Conservation (phyloP, 1,139 yeast species). For the Arxiozyma telluris region DNA sequence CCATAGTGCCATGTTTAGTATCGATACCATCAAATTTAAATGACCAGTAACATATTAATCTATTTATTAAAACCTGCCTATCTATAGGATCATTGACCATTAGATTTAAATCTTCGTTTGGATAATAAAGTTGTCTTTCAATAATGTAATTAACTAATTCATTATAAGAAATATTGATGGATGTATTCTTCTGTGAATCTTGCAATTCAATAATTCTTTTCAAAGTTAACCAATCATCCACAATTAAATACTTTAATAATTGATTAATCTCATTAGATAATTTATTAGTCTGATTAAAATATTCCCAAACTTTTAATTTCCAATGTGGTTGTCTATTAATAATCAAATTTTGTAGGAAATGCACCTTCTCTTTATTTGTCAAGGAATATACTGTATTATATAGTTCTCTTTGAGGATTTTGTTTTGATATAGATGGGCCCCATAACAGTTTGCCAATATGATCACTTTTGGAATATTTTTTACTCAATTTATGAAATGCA, state of each 20-base stretch:
- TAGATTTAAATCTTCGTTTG: slow-evolving; percentile 23
- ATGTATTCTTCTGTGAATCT: neutral
- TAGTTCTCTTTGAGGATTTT: neutral
- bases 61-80: slow-evolving; percentile 16
- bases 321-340: slow-evolving; percentile 12
- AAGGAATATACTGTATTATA: slow-evolving; percentile 13
- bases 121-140: slow-evolving; percentile 22
- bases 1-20: slow-evolving; percentile 7
- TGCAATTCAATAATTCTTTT: slow-evolving; percentile 10
- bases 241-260: slow-evolving; percentile 20
- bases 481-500: slow-evolving; percentile 18
- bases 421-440: neutral
- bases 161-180: slow-evolving; percentile 11
- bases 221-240: slow-evolving; percentile 28
- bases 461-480: slow-evolving; percentile 5
- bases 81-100: slow-evolving; percentile 19
- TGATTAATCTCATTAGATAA: slow-evolving; percentile 14
- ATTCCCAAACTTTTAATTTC: slow-evolving; percentile 15
- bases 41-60: slow-evolving; percentile 24
- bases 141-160: slow-evolving; percentile 26
- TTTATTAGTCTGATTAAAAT: slow-evolving; percentile 11
- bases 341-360: slow-evolving; percentile 8
- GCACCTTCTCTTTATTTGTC: slow-evolving; percentile 4
- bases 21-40: slow-evolving; percentile 19
- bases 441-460: neutral